A percentile compares a stretch with the other conserved stretches of the same genome.
phyloP scores from a whole-genome alignment of 2,329 filamentous ascomycete genomes.

The Penicillium sp. region DNA sequence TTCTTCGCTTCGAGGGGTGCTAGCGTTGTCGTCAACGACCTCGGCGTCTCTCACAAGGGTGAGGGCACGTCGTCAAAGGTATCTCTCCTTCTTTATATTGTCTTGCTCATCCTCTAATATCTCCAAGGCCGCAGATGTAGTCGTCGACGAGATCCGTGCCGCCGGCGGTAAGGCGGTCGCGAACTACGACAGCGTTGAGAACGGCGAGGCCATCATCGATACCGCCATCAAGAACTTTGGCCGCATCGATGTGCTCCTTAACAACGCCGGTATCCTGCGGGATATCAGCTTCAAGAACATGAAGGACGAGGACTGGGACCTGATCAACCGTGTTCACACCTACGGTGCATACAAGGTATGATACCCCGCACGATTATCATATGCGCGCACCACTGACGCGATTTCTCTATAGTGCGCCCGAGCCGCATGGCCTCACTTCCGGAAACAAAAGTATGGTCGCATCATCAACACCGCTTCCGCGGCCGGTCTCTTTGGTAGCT shows the following conservation, averaged over 20 bases:
- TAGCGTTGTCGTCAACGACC: slow-evolving; percentile 93
- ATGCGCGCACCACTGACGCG: slow-evolving; percentile 13
- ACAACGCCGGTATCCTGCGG: slow-evolving; percentile 93
- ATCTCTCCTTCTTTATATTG: slow-evolving; percentile 9
- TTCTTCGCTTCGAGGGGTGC: slow-evolving; percentile 92
- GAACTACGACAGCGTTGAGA: slow-evolving; percentile 82
- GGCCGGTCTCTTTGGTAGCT: slow-evolving; percentile 89
- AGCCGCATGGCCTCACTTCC: slow-evolving; percentile 95
- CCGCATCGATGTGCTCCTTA: slow-evolving; percentile 89
- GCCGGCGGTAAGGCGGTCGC: slow-evolving; percentile 92
- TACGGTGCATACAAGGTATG: slow-evolving; percentile 79
- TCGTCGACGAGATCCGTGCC: slow-evolving; percentile 56
- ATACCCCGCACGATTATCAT: background rate
- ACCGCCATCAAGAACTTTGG: slow-evolving; percentile 48
- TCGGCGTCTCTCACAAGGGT: slow-evolving; percentile 88
- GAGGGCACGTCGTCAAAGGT: slow-evolving; percentile 85
- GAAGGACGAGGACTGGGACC: slow-evolving; percentile 93
- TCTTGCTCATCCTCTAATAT: slow-evolving; percentile 25
- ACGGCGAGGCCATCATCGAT: slow-evolving; percentile 89
- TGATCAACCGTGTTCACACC: slow-evolving; percentile 88
- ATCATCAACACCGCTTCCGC: slow-evolving; percentile 97
- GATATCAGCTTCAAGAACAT: slow-evolving; percentile 99
- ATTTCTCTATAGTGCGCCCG: slow-evolving; percentile 59
- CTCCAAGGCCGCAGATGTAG: slow-evolving; percentile 57
- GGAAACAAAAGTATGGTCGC: slow-evolving; percentile 96